phyloP scores from a whole-genome alignment of 2,329 filamentous ascomycete species.

The Verticillium nubilum region DNA sequence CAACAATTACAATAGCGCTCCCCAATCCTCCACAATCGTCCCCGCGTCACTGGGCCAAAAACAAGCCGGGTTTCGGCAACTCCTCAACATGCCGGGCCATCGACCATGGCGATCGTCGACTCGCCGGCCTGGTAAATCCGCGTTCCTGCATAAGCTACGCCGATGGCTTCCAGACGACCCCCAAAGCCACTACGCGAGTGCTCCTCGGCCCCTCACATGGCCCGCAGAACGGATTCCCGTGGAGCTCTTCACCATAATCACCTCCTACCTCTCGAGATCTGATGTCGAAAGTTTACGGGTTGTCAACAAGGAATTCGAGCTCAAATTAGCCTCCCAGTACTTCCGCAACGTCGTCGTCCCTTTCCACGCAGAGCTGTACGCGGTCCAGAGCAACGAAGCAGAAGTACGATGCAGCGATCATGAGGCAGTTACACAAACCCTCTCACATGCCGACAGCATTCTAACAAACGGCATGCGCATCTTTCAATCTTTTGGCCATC shows the following conservation, averaged over 20 bases:
- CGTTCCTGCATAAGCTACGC: neutral
- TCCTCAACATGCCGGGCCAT: neutral
- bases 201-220: constrained; percentile 17
- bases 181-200: neutral
- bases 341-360: constrained; percentile 61
- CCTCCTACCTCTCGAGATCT: constrained; percentile 46
- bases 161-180: neutral
- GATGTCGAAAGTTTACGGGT: constrained; percentile 57
- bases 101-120: neutral
- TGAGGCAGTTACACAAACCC: constrained; percentile 15
- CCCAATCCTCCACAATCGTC: too few species aligned
- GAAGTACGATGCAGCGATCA: constrained; percentile 14
- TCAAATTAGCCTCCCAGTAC: constrained; percentile 49
- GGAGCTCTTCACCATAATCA: constrained; percentile 58
- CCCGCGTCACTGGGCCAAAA: neutral
- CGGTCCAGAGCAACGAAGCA: constrained; percentile 15
- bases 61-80: too few species aligned
- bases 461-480: constrained; percentile 50
- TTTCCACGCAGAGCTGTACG: constrained; percentile 60
- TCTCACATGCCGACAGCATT: constrained; percentile 14
- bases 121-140: neutral
- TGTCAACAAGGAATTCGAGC: constrained; percentile 53
- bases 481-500: constrained; percentile 54
- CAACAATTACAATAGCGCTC: too few species aligned
- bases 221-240: constrained; percentile 41